Conservation (phyloP, 2,329 filamentous ascomycete genomes). For the Sclerotinia borealis region DNA sequence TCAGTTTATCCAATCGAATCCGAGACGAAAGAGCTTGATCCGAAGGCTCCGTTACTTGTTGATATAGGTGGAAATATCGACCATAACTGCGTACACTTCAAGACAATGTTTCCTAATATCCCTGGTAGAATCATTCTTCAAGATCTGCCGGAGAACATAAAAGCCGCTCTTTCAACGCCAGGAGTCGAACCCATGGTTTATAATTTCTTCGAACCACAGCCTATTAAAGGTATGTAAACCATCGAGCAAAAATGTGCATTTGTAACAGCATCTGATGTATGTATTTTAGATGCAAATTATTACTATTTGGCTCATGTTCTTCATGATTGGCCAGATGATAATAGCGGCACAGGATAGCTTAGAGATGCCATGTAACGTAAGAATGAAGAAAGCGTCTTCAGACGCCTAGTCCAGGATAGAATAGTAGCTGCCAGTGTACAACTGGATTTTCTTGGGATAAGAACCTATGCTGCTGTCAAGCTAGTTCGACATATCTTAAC, state of each 20-base stretch:
- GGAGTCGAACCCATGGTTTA: background rate
- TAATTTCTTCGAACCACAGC: background rate
- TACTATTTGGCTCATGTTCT: background rate
- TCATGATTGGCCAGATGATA: background rate
- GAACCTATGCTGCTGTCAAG: no score
- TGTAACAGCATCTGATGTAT: background rate
- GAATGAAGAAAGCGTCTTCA: no score
- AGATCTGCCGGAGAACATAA: constrained; percentile 30
- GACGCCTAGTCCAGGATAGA: no score
- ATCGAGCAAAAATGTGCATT: background rate
- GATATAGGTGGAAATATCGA: constrained; percentile 38
- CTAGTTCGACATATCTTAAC: no score
- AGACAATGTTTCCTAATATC: constrained; percentile 31
- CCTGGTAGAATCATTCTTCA: constrained; percentile 36
- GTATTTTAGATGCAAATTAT: background rate
- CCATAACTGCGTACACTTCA: constrained; percentile 34
- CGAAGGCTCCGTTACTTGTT: constrained; percentile 31
- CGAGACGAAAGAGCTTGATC: background rate
- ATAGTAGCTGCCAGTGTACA: no score
- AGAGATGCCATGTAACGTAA: no score
- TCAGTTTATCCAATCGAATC: background rate
- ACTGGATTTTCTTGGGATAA: no score
- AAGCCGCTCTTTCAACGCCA: background rate
- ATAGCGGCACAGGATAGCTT: background rate
- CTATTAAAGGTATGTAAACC: background rate